phyloP scores from a whole-genome alignment of 164 flowering plant species.

The Tetrastigma voinierianum region DNA sequence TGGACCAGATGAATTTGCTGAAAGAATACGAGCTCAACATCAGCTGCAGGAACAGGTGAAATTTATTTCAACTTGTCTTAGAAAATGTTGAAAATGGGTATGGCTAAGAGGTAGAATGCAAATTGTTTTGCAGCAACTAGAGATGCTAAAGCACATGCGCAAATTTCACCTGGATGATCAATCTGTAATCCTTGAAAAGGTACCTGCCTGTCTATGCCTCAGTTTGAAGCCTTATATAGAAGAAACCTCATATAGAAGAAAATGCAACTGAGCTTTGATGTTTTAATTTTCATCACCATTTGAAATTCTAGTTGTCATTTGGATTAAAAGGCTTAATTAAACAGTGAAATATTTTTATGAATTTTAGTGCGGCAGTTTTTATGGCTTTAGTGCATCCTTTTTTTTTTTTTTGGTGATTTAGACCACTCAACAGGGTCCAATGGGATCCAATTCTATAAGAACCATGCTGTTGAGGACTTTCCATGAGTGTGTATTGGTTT shows the following conservation, averaged over 20 bases:
- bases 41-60: conserved; percentile 69
- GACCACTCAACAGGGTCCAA: neutral
- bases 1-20: conserved; percentile 72
- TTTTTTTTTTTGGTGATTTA: no score
- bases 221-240: no score
- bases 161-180: conserved; percentile 72
- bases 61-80: neutral
- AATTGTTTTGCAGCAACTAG: conserved; percentile 65
- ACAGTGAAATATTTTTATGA: no score
- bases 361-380: no score
- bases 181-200: conserved; percentile 76
- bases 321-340: neutral
- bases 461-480: neutral
- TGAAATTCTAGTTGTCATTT: no score
- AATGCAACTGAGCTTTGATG: neutral
- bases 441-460: neutral
- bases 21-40: conserved; percentile 51
- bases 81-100: neutral
- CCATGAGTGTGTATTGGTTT: neutral
- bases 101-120: neutral
- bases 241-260: neutral
- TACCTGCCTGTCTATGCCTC: conserved; percentile 13
- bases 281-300: neutral
- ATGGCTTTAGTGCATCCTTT: no score
- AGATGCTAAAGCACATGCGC: conserved; percentile 87